Base-by-base conservation (phyloP, 805 yeast genomes). In the Yarrowia sp. region DNA sequence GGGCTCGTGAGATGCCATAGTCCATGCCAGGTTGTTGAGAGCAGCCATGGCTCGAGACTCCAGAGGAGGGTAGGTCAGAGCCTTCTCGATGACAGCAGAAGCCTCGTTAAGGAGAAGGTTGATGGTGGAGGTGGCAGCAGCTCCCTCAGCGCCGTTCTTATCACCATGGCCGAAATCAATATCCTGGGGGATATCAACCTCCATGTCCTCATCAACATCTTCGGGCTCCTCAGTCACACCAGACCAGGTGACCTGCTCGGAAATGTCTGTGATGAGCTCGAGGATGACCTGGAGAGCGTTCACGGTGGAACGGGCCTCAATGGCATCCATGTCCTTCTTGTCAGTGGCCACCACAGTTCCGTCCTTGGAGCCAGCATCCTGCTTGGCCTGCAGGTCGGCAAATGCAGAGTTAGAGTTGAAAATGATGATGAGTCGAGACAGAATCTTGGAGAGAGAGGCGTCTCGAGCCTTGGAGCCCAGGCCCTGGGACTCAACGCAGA, bases 211-310 rank as follows among this genome's bases (percentile, higher is more conserved):
- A 44, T 51, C 62, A 3, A 47, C 70, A 19, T 36, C 63, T 16
- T 59, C 67, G 4, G 49, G 44, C 24, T 59, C 65, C 13, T 53
- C 63, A 5, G 44, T 24, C 29, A 61, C 62, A 4, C 61, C 61
- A n/a, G 61, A 27, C 61, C 61, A 55, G 29, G 82, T 81, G 8
- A 78, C 67, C 27, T 76, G 73, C 71, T 91, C 97, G 67, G 87
- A 80, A 6, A 85, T 77, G 1, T 92, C 87, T 1, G 97, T 84
- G 22, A 90, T 76, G 31, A 93, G 72, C 71, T 93, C 98, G 21
- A 92, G 73, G 0, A 87, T 78, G 0, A 86, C 78, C 67, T 90
- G 96, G 21, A 88, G 75, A 4, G 88, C 79, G 65, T 86, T 86
- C 53, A 87, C 73, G 55, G 69, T 69, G 7, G 73, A 69, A 62